Base-by-base conservation (phyloP, 2,329 filamentous ascomycete genomes). In the Davidsoniella neocaledoniae region DNA sequence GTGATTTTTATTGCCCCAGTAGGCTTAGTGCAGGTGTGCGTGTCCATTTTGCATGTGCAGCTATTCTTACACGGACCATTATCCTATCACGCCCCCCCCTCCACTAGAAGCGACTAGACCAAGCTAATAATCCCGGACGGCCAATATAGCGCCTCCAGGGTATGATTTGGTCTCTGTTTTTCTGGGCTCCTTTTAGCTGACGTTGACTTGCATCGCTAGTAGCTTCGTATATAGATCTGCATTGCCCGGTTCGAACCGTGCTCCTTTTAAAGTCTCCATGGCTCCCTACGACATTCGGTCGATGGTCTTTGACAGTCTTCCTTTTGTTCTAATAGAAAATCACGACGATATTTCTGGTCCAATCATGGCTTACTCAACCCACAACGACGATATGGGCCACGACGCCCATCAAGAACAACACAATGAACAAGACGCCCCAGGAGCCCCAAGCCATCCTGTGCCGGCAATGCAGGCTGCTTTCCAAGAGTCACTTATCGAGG, bases 381-480 rank as follows among this genome's bases (percentile, higher is more conserved):
- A 46, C 26, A 47, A 48, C 29, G 33, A 51, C 39, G 48, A 52
- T 19, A 54, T 46, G 44, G 37, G 33, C 43, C 37, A 40, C 42
- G 25, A 21, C n/a, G 21, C 38, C 14, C 44, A 43, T 19, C 21
- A 37, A 17, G 14, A 49, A 41, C 14, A 37, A 14, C 47, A 17
- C 37, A 21, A 46, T 36, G 26, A 40, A 21, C 46, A 23, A 16
- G 14, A 42, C 45, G 29, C 39, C 29, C 14, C 50, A 19, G 36
- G 37, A 17, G 62, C 67, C 17, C 69, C 68, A 9, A 58, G 62
- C 25, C 86, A 93, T 60, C 86, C 86, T 5, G 80, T 91, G 47
- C 67, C 76, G 14, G 73, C 75, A 26, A 83, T 91, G 76, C 86
- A 91, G 62, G 76, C 74, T 54, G 83, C 86, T 54, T 91, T 93